Percentiles rank a stretch among this genome's conserved stretches.
phyloP scores from a whole-genome alignment of 2,329 filamentous ascomycete species.

The Fusarium keratoplasticum region DNA sequence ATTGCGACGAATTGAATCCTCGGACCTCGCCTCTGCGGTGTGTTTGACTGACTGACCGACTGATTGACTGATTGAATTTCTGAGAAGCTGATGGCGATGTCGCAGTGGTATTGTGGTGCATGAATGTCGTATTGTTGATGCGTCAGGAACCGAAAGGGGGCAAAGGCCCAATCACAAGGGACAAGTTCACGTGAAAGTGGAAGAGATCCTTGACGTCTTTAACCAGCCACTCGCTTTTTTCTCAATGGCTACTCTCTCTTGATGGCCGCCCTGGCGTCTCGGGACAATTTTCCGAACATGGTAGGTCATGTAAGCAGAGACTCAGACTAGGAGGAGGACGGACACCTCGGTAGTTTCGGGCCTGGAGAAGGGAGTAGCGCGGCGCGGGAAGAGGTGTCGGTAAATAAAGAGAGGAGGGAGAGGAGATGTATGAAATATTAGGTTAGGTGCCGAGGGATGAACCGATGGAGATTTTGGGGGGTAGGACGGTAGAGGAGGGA shows the following conservation, averaged over 20 bases:
- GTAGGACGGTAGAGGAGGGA: neutral
- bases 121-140: neutral
- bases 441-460: neutral
- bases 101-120: slow-evolving; percentile 1
- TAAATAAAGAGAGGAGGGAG: neutral
- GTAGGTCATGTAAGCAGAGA: slow-evolving; percentile 9
- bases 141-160: neutral
- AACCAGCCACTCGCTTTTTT: slow-evolving; percentile 37
- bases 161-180: slow-evolving; percentile 5
- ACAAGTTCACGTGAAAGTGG: slow-evolving; percentile 33
- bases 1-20: slow-evolving; percentile 43
- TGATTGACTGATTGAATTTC: neutral
- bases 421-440: neutral
- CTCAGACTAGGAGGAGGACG: neutral
- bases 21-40: slow-evolving; percentile 25
- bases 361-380: slow-evolving; percentile 10
- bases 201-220: slow-evolving; percentile 16
- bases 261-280: slow-evolving; percentile 7
- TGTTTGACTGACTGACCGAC: slow-evolving; percentile 4
- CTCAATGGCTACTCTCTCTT: neutral
- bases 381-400: slow-evolving; percentile 14
- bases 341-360: slow-evolving; percentile 32
- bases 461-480: neutral
- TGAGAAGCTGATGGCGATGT: slow-evolving; percentile 12
- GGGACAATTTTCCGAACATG: slow-evolving; percentile 34